Evolutionary conservation across 1,139 yeast species (phyloP), one percentile per base, ranked within the genome.

Genomic region (Hyphopichia pseudoburtonii): DNA sequence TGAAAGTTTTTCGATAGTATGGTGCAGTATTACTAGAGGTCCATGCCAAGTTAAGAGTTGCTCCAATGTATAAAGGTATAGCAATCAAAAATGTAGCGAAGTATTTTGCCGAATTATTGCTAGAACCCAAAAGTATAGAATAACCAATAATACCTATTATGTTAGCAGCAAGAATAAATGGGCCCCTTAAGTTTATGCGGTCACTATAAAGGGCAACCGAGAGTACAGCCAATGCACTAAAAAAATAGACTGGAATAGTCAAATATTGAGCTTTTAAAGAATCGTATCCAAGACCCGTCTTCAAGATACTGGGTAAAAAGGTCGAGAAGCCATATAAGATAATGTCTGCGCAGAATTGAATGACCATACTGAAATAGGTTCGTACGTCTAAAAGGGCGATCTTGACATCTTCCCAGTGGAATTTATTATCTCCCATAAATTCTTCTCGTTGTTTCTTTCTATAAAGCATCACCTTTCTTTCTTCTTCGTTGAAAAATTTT

Each of bases 291-390:
- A 75, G 58, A 17, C 70, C 71, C 19, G 53, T 52, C 35, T 55
- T 54, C 38, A 74, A 62, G 35, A 73, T 70, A 5, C 68, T 60
- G 15, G 79, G 79, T 35, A 74, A 54, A 45, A 73, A 74, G 0
- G 76, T 73, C 1, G 75, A 66, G 38, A 72, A 65, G 5, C 79
- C 78, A 44, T 71, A 74, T 26, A 74, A 54, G 5, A 70, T 61
- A 25, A 65, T 46, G 53, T 73, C 79, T 27, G 59, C 69, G 52
- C 77, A 71, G 46, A 74, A 74, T 43, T 73, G 70, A 32, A 73
- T 70, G 10, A 60, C 41, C 23, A 70, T 63, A 26, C 69, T 62
- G 12, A 64, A 48, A 51, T 64, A 56, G 17, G 70, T 62, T 43
- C 70, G 67, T 17, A 64, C 54, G 46, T 73, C 78, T 33, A 40